Evolutionary conservation across 306 rosid species (phyloP), one percentile per base, ranked within the genome.

Genomic region (Hippophae rhamnoides): DNA sequence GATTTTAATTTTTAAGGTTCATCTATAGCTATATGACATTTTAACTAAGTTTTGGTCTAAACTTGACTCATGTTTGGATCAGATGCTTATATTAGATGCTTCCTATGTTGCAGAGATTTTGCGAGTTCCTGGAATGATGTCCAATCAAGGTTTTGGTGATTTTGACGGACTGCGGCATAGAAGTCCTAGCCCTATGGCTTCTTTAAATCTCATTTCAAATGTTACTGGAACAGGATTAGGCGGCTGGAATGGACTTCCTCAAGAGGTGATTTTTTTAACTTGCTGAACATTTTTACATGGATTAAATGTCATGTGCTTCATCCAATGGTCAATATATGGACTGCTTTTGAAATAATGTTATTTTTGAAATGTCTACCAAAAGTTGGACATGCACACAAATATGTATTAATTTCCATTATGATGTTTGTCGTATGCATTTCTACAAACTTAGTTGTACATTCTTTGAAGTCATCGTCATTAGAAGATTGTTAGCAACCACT

Each of bases 121-220:
- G 57, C 84, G 89, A 63, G 95, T 88, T 73, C 88, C 96, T 69
- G 95, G 88, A 77, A 85, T 84, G 96, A 75, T 88, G 90, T 88
- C 99, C 80, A 92, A 83, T 83, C 99, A 85, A 80, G 89, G 95
- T 76, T 85, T 88, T 69, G 83, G 99, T 5, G 99, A 92, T 82
- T 89, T 92, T 43, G 99, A 92, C 64, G 84, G 99, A 71, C 79
- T 88, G 63, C 86, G 95, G 76, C 95, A 92, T 70, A 81, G 99
- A 84, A 92, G 99, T 73, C 96, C 99, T 50, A 92, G 99, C 76
- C 99, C 99, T 41, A 92, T 92, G 99, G 85, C 96, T 72, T 92
- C 98, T 78, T 83, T 96, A 67, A 85, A 74, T 56, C 85, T 85
- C 65, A 83, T 87, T 58, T 80, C 99, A 57, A 92, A 81, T 82